Evolutionary conservation across 352 stramenopile genomes (phyloP), one percentile per base, ranked within the genome.

Genomic region (Globisporangium yorkense): DNA sequence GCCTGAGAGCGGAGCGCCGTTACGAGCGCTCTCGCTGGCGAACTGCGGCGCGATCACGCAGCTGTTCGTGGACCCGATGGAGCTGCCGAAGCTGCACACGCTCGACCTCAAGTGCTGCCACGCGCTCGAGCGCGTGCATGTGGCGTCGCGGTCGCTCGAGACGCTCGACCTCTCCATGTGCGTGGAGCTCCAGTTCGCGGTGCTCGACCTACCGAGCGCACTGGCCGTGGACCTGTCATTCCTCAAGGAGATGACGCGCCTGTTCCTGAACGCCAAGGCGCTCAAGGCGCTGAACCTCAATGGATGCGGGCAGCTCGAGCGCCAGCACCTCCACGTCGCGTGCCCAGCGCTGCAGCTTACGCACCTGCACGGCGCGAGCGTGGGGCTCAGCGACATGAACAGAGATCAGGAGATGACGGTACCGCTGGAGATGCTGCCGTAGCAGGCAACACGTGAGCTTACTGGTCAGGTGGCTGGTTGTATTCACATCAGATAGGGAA

Each of bases 41-140:
- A 63, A 74, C 6, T 92, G 77, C 29, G 72, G 68, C 15, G 68
- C 74, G n/a, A 51, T 92, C 3, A 71, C 88, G 48, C 71, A 88
- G 27, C 43, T 92, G 10, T 43, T 85, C 10, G 63, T 92, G 27
- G 72, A 89, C 35, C 66, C 74, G 16, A 57, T 54, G 20, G 79
- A 92, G 15, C 58, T 92, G 4, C 81, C 77, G 12, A 29, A 54
- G 24, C 68, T 92, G 2, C 63, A 48, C 15, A 64, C 39, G 27
- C 66, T 92, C 7, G 55, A 71, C 18, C 52, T 89, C 21, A 60
- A 52, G 20, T 67, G 68, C 33, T 92, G 79, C 20, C 52, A 80
- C 9, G 70, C 67, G 43, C 71, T 92, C 51, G 57, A 59, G n/a
- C 72, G 77, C 12, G 70, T 88, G 21, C 79, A 89, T 45, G 67